Evolutionary conservation across 805 yeast species (phyloP).

Genomic region (Suhomyces kilbournensis): DNA sequence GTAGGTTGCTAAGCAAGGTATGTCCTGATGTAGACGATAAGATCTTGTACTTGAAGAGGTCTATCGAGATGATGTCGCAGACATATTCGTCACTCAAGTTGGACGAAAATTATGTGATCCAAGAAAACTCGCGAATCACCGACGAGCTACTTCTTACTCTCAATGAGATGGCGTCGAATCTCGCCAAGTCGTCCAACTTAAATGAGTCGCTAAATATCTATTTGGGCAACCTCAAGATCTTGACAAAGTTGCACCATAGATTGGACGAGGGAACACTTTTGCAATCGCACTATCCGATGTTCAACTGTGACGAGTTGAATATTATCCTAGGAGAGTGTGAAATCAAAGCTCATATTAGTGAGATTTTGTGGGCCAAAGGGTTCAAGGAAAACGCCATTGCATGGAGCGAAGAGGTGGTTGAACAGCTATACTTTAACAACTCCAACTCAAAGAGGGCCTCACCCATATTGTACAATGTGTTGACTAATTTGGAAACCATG

Average conservation of each 20-base stretch:
- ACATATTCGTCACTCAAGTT: constrained; percentile 26
- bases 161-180: constrained; percentile 32
- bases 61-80: constrained; percentile 30
- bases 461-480: constrained; percentile 27
- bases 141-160: constrained; percentile 36
- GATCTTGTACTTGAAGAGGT: constrained; percentile 25
- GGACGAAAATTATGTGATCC: constrained; percentile 24
- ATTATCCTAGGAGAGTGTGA: constrained; percentile 29
- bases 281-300: constrained; percentile 35
- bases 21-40: constrained; percentile 17
- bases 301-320: constrained; percentile 31
- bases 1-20: constrained; percentile 33
- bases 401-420: constrained; percentile 43
- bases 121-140: constrained; percentile 26
- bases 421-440: constrained; percentile 31
- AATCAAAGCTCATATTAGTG: constrained; percentile 37
- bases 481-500: constrained; percentile 33
- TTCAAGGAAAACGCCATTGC: constrained; percentile 35
- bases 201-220: constrained; percentile 33
- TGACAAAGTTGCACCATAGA: constrained; percentile 18
- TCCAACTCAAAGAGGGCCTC: constrained; percentile 24
- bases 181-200: constrained; percentile 22
- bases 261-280: constrained; percentile 14
- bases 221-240: constrained; percentile 29
- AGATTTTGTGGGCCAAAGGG: constrained; percentile 42